phyloP scores from a whole-genome alignment of 108 stramenopile species.

The Fragilaria crotonensis region DNA sequence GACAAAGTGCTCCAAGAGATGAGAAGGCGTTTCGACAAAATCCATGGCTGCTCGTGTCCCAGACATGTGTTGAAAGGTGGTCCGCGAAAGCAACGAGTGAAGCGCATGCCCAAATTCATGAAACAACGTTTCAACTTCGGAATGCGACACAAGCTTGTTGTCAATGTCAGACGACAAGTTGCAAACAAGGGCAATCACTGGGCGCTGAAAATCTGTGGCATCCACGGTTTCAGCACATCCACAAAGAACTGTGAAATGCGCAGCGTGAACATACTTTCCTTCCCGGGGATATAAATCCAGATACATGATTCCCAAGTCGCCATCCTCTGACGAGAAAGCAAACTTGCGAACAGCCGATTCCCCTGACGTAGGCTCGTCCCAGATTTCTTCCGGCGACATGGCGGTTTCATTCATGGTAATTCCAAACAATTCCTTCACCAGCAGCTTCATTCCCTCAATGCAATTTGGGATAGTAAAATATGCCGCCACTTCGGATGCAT shows the following conservation, averaged over 20 bases:
- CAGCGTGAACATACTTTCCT: conserved; percentile 91
- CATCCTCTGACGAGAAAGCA: conserved; percentile 41
- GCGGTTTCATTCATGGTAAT: conserved; percentile 64
- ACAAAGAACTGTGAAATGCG: conserved; percentile 97
- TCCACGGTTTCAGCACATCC: conserved; percentile 52
- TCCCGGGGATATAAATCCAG: conserved; percentile 86
- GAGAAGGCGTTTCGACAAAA: conserved; percentile 86
- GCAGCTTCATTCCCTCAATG: conserved; percentile 56
- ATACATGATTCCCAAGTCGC: conserved; percentile 83
- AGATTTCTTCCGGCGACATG: conserved; percentile 58
- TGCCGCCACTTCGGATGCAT: conserved; percentile 21
- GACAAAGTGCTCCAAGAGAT: conserved; percentile 75
- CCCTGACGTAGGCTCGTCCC: conserved; percentile 43
- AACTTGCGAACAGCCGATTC: conserved; percentile 54
- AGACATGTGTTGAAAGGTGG: conserved; percentile 91
- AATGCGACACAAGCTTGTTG: conserved; percentile 56
- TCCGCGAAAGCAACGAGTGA: conserved; percentile 90
- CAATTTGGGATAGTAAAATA: conserved; percentile 76
- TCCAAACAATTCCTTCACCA: conserved; percentile 66
- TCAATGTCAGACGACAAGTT: conserved; percentile 51
- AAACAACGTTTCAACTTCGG: conserved; percentile 93
- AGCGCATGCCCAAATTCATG: conserved; percentile 98
- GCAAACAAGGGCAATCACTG: conserved; percentile 89
- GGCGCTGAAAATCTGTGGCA: conserved; percentile 59
- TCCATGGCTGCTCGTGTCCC: conserved; percentile 91